These are phyloP conservation scores for Cornus kousa DNA, from an alignment of 148 eudicot species.

Conservation along the genomic window DNA sequence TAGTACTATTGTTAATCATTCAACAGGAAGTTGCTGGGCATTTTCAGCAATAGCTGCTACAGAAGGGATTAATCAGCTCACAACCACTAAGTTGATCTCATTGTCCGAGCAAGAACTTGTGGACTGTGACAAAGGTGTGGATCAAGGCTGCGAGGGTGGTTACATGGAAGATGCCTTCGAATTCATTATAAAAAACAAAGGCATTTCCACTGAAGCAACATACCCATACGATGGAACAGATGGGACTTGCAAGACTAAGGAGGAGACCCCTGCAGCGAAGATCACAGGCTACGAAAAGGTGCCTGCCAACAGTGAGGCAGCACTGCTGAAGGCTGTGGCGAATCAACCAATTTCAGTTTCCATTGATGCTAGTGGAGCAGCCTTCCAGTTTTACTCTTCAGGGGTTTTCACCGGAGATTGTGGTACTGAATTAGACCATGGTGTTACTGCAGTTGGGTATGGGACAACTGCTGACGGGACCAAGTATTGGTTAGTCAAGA, in stretches of 20 bases:
- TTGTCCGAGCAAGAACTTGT: slow-evolving; percentile 26
- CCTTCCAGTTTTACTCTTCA: slow-evolving; percentile 16
- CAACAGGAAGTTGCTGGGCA: slow-evolving; percentile 27
- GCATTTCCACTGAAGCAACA: slow-evolving; percentile 5
- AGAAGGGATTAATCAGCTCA: slow-evolving; percentile 14
- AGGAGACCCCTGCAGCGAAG: slow-evolving; percentile 20
- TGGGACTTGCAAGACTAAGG: slow-evolving; percentile 14
- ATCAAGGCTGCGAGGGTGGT: slow-evolving; percentile 17
- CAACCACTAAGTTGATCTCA: slow-evolving; percentile 15
- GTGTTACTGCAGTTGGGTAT: slow-evolving; percentile 18
- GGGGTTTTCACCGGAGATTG: slow-evolving; percentile 17
- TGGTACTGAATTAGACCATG: slow-evolving; percentile 21
- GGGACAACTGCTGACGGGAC: slow-evolving; percentile 18
- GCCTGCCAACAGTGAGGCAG: slow-evolving; percentile 18
- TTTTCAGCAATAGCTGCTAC: slow-evolving; percentile 18
- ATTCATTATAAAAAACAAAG: slow-evolving; percentile 6
- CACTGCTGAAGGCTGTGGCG: slow-evolving; percentile 23
- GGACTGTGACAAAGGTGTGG: slow-evolving; percentile 13
- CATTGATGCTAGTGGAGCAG: slow-evolving; percentile 20
- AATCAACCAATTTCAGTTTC: slow-evolving; percentile 22
- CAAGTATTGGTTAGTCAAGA: slow-evolving; percentile 29
- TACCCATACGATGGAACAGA: slow-evolving; percentile 1
- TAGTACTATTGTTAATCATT: too few relatives aligned
- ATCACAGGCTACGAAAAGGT: slow-evolving; percentile 23
- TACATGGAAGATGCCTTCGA: slow-evolving; percentile 12